phyloP scores from a whole-genome alignment of 2,329 filamentous ascomycete species.

The Penicillium sp. region DNA sequence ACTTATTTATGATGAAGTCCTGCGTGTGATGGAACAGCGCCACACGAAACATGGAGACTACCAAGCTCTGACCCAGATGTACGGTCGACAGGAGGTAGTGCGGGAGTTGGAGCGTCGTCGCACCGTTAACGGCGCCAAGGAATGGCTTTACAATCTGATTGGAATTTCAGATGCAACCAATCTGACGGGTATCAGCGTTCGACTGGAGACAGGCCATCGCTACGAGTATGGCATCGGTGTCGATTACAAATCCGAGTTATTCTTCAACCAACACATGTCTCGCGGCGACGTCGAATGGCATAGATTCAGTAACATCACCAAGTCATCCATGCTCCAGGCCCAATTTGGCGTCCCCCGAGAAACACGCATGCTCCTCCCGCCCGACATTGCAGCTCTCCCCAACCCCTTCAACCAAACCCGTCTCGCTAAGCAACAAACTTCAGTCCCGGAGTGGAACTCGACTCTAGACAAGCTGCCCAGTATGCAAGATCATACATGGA shows the following conservation, averaged over 20 bases:
- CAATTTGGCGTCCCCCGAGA: constrained; percentile 43
- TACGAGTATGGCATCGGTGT: constrained; percentile 59
- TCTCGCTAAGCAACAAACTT: constrained; percentile 29
- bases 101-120: constrained; percentile 48
- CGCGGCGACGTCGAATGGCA: constrained; percentile 48
- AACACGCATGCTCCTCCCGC: constrained; percentile 43
- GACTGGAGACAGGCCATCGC: constrained; percentile 40
- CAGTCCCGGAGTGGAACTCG: constrained; percentile 38
- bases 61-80: constrained; percentile 56
- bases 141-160: constrained; percentile 43
- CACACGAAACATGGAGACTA: constrained; percentile 45
- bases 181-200: constrained; percentile 39
- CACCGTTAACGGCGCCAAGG: constrained; percentile 38
- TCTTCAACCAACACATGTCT: constrained; percentile 50
- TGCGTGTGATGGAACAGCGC: constrained; percentile 42
- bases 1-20: constrained; percentile 49
- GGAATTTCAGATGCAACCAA: constrained; percentile 45
- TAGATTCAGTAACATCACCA: constrained; percentile 42
- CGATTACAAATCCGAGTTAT: constrained; percentile 57
- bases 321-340: constrained; percentile 40
- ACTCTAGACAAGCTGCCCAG: constrained; percentile 50
- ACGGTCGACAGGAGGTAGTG: constrained; percentile 57
- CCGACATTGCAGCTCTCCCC: constrained; percentile 36
- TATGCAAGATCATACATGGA: constrained; percentile 47
- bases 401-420: constrained; percentile 42